Base-by-base conservation (phyloP, 257 asterid species). In the Eustoma russellianum region DNA sequence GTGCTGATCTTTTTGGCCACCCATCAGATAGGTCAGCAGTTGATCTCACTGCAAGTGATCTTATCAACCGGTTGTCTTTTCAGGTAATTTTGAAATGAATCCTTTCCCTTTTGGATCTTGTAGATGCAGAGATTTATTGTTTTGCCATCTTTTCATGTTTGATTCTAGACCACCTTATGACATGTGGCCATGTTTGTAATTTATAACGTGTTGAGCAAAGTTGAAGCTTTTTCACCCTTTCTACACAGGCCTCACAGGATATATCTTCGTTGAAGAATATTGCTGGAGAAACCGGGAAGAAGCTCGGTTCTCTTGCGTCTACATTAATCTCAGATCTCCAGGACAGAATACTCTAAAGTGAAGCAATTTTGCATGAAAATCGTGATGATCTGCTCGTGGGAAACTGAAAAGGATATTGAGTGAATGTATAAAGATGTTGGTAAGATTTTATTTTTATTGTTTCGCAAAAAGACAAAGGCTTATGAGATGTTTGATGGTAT, bases 281-380 rank as follows among this genome's bases (percentile, higher is more conserved):
- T 17, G 98, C 98, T 6, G 96, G 97, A 66, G 98, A 91, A 79
- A 87, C 98, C 3, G 94, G 98, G 57, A 91, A 87, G 85, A 91
- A 76, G 83, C 59, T 91, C 51, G 67, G 77, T 75, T 73, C 86
- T 33, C 50, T 91, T 12, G 98, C 98, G 0, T 80, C 98, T 49
- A 70, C 76, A 48, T 59, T 91, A 24, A 67, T 91, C 59, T 76
- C 98, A 2, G 97, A 91, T 70, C 67, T 91, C 64, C 96, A 91
- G 80, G 98, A 91, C 77, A 83, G 98, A 75, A 81, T 91, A 79
- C 85, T 87, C 64, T 91, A 66, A 83, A 43, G 5, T 35, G 8
- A 6, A 35, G 9, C 5, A 9, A 5, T 5, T 35, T 35, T 35
- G 41, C 5, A 5, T 6, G 8, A 35, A 35, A 35, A 35, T 35